Conservation (phyloP, 768 basidiomycete genomes). For the Boletus reticulatus region DNA sequence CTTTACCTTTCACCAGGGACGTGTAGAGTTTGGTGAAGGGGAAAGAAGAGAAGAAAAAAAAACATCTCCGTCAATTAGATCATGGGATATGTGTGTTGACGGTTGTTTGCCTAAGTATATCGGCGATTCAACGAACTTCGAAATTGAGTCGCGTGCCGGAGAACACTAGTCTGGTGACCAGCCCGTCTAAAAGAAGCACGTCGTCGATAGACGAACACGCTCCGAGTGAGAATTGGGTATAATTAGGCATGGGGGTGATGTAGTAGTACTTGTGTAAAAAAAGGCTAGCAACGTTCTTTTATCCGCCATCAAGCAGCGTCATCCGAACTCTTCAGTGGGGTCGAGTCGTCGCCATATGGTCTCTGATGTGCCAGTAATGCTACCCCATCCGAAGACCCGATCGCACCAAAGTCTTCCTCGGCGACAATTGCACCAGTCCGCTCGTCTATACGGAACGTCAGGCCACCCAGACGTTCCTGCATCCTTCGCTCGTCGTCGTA, state of each 20-base stretch:
- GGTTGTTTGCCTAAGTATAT: constrained; percentile 15
- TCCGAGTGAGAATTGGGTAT: not conserved
- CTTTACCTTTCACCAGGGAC: constrained; percentile 47
- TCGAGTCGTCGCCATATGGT: constrained; percentile 3
- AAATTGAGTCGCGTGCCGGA: not conserved
- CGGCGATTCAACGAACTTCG: not conserved
- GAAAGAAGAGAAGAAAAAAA: constrained; percentile 39
- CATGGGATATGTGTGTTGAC: constrained; percentile 20
- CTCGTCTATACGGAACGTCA: constrained; percentile 54
- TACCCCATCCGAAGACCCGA: constrained; percentile 7
- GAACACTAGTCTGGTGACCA: too few relatives aligned
- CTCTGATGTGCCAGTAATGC: constrained; percentile 14
- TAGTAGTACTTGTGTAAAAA: not conserved
- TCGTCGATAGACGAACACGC: too few relatives aligned
- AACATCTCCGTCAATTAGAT: constrained; percentile 4
- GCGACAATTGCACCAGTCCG: constrained; percentile 63
- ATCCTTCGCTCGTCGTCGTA: constrained; percentile 50
- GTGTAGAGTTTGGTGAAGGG: constrained; percentile 46
- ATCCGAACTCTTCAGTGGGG: not conserved
- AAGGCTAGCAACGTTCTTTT: not conserved
- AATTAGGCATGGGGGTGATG: too few relatives aligned
- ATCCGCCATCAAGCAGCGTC: not conserved
- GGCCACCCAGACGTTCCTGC: constrained; percentile 45
- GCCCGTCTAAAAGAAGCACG: too few relatives aligned
- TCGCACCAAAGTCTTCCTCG: constrained; percentile 38